phyloP scores from a whole-genome alignment of 2,329 filamentous ascomycete species.

The Calonectria pauciramosa region DNA sequence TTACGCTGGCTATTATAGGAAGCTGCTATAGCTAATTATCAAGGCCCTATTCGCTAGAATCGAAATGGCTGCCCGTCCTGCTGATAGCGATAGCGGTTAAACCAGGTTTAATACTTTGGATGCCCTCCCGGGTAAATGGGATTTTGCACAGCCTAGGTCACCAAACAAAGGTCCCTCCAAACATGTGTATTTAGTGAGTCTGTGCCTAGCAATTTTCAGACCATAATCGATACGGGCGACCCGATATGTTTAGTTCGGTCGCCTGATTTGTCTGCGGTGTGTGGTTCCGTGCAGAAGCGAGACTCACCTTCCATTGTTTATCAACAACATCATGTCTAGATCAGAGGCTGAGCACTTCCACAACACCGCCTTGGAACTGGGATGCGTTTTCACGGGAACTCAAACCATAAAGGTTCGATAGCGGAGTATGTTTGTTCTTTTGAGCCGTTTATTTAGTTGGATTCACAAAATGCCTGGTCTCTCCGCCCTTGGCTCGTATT shows the following conservation, averaged over 20 bases:
- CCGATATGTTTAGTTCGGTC: no score
- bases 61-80: neutral
- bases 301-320: neutral
- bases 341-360: neutral
- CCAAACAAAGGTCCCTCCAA: neutral
- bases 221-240: neutral
- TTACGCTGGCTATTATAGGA: neutral
- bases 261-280: neutral
- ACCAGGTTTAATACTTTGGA: neutral
- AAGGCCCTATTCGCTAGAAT: neutral
- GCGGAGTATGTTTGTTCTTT: neutral
- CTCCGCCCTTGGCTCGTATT: neutral
- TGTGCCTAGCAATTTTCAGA: neutral
- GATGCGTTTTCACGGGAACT: neutral
- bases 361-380: neutral
- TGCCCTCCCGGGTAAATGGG: neutral
- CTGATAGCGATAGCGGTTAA: neutral
- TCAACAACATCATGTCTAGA: neutral
- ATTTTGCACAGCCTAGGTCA: neutral
- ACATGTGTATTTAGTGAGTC: neutral
- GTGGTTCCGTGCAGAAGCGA: neutral
- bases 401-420: neutral
- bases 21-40: neutral
- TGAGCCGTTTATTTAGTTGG: neutral
- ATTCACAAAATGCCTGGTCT: neutral